phyloP scores from a whole-genome alignment of 2,329 filamentous ascomycete species.

The Pseudocercospora fijiensis region DNA sequence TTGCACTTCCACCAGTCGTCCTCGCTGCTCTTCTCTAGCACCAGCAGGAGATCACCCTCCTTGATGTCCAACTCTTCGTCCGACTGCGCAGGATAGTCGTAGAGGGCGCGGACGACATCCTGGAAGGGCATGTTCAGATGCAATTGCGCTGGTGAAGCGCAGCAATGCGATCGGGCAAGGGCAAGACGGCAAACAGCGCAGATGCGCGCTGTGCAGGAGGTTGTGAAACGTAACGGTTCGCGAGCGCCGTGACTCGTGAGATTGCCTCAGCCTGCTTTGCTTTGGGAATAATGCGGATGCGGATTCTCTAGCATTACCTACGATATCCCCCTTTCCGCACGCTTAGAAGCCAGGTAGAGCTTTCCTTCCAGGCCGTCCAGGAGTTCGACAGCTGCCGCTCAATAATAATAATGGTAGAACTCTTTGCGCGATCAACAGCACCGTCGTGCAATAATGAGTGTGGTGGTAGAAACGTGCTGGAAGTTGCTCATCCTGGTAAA shows the following conservation, averaged over 20 bases:
- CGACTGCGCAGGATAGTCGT: constrained; percentile 86
- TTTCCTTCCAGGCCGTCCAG: background rate
- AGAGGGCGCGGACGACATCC: constrained; percentile 84
- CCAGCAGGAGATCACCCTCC: constrained; percentile 85
- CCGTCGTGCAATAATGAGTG: background rate
- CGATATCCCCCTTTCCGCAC: no score
- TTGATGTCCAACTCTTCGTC: constrained; percentile 80
- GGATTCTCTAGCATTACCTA: no score
- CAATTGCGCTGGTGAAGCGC: background rate
- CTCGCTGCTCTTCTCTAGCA: constrained; percentile 72
- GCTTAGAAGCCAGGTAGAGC: no score
- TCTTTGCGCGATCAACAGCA: no score
- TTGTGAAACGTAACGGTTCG: background rate
- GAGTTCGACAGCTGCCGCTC: background rate
- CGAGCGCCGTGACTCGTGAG: background rate
- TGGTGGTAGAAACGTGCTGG: background rate
- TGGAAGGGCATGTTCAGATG: constrained; percentile 75
- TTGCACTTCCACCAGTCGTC: constrained; percentile 98
- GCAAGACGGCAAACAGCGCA: background rate
- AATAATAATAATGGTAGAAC: background rate
- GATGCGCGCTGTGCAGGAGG: background rate
- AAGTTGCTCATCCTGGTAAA: background rate
- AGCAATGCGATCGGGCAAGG: background rate
- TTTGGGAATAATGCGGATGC: no score
- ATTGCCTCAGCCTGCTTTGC: background rate